Evolutionary conservation across 176 grass and related monocot genomes (phyloP).

Genomic region (Puya raimondii): DNA sequence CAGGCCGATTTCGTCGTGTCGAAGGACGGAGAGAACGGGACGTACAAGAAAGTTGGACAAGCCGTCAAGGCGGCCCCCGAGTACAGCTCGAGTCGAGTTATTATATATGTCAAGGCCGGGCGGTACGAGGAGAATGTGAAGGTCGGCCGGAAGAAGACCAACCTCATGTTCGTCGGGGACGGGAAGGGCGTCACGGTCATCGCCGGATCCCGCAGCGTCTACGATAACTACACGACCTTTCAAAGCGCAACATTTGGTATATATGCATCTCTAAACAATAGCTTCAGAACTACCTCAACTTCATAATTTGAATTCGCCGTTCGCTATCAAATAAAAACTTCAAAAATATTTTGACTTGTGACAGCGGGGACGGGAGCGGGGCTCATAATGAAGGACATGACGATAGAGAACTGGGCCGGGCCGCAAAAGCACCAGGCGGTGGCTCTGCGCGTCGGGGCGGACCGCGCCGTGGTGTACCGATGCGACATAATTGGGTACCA

Average conservation of each 20-base stretch:
- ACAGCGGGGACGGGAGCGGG: constrained; percentile 32
- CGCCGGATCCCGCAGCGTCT: constrained; percentile 26
- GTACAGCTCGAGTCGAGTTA: constrained; percentile 22
- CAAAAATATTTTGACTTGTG: neutral
- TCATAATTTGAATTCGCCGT: neutral
- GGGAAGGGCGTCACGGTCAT: constrained; percentile 31
- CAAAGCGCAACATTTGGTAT: constrained; percentile 49
- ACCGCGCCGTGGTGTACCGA: constrained; percentile 54
- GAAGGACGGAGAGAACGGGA: constrained; percentile 32
- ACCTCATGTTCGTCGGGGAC: constrained; percentile 49
- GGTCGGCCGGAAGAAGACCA: constrained; percentile 37
- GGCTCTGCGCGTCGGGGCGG: constrained; percentile 39
- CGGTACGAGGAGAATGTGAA: constrained; percentile 50
- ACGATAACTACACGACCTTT: constrained; percentile 38
- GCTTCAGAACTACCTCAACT: neutral
- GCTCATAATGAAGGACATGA: constrained; percentile 51
- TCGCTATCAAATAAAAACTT: neutral
- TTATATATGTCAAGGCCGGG: constrained; percentile 52
- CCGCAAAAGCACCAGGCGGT: constrained; percentile 44
- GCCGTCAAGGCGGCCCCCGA: constrained; percentile 39
- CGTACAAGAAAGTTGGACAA: constrained; percentile 27
- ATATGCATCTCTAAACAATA: neutral
- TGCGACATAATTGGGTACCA: constrained; percentile 50
- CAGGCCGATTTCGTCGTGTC: constrained; percentile 50
- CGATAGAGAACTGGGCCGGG: constrained; percentile 45